Conservation (phyloP, 371 early-diverging fungal species). For the Dinochytrium kinnereticum region DNA sequence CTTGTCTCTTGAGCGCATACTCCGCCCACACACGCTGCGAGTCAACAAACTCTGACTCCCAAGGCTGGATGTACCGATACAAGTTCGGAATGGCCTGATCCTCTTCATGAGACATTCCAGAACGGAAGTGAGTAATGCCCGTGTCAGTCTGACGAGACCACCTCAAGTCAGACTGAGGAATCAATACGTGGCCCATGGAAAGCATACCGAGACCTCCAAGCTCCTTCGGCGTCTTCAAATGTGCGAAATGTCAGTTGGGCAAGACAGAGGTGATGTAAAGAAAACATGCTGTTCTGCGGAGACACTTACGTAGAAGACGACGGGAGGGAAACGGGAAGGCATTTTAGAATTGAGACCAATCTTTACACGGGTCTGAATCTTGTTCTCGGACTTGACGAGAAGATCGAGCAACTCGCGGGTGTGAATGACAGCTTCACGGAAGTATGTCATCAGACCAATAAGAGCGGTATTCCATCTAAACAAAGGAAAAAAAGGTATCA, state of each 20-base stretch:
- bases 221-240: conserved; percentile 80
- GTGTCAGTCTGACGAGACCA: conserved; percentile 97
- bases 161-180: conserved; percentile 95
- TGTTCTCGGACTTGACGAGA: conserved; percentile 95
- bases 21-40: conserved; percentile 99
- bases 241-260: background rate
- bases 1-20: conserved; percentile 95
- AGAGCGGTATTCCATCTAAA: conserved; percentile 70
- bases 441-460: conserved; percentile 97
- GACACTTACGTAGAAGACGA: conserved; percentile 75
- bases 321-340: conserved; percentile 98
- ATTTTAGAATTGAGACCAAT: conserved; percentile 99
- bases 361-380: conserved; percentile 99
- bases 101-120: conserved; percentile 98
- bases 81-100: conserved; percentile 97
- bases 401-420: conserved; percentile 96
- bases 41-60: conserved; percentile 98
- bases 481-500: background rate
- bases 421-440: conserved; percentile 97
- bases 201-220: conserved; percentile 99
- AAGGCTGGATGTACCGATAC: conserved; percentile 97
- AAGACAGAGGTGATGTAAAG: background rate
- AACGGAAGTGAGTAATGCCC: conserved; percentile 97
- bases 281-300: too few species aligned
- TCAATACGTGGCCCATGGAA: conserved; percentile 97